Percentiles rank a stretch among this genome's conserved stretches.
phyloP scores from a whole-genome alignment of 2,329 filamentous ascomycete species.

The Dactylellina haptotyla region DNA sequence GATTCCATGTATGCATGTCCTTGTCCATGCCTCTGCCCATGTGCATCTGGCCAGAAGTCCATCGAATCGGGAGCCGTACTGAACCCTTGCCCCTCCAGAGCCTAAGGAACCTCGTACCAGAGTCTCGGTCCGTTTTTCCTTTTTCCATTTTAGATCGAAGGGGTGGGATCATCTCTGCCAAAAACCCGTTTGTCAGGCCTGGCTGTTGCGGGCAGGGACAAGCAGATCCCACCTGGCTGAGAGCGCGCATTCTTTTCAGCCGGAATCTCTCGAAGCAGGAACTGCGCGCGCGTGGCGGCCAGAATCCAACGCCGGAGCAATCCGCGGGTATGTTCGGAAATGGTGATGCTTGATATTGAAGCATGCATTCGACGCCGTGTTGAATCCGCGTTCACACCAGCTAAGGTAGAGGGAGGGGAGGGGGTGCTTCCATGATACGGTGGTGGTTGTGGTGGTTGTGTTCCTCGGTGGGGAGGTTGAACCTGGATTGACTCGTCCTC shows the following conservation, averaged over 20 bases:
- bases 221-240: background rate
- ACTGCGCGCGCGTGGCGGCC: too few relatives aligned
- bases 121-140: slow-evolving; percentile 6
- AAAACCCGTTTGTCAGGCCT: too few relatives aligned
- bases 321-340: too few relatives aligned
- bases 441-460: background rate
- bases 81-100: background rate
- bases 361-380: background rate
- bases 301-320: too few relatives aligned
- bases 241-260: background rate
- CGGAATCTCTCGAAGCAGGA: background rate
- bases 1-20: too few relatives aligned
- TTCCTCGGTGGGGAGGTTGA: background rate
- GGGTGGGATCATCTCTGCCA: background rate
- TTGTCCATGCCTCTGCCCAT: too few relatives aligned
- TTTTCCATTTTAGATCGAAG: background rate
- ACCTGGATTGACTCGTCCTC: background rate
- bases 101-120: too few relatives aligned
- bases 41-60: background rate
- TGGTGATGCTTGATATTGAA: too few relatives aligned
- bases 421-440: too few relatives aligned
- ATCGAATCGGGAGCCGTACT: background rate
- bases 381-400: background rate
- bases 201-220: background rate
- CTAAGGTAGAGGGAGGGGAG: background rate